Base-by-base conservation (phyloP, 257 asterid genomes). In the Solanum arcanum region DNA sequence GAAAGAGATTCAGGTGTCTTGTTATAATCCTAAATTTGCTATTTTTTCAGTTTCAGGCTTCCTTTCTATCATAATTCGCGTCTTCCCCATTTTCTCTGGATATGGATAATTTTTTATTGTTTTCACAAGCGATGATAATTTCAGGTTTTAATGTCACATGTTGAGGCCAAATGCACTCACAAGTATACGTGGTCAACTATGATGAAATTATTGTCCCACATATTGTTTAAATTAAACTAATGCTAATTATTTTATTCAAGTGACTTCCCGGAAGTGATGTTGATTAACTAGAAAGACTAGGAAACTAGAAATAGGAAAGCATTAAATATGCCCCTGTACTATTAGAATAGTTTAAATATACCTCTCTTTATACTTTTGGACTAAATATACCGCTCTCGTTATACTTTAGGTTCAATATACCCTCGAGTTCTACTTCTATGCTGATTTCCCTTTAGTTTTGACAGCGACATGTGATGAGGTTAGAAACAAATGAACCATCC, bases 1-100 rank as follows among this genome's bases (percentile, higher is more conserved):
- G 99, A 97, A 92, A 93, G 98, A 94, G 99, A 97, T 95, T 95
- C 98, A 59, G 99, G 99, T 97, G 90, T 86, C 92, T 87, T 86
- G 86, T 44, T 87, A 35, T 84, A 86, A 42, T 86, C 84, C 49
- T 41, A 29, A 44, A 86, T 81, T 77, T 88, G 74, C 62, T 44
- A 44, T 86, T 74, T 76, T 66, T 88, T 78, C 42, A 46, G 39
- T 18, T 47, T 46, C 14, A 21, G 42, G 41, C 41, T 78, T 46
- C 41, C 66, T 86, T 68, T 80, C 81, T 89, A 66, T 82, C 75
- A 23, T 72, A 66, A 41, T 75, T 86, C 16, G 70, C n/a, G 70
- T 59, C 62, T 68, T 33, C 73, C 56, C 41, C 37, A 78, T 25
- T 78, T 78, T 42, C 84, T 46, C 39, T 44, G 84, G 62, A 77